A percentile compares a stretch with the other conserved stretches of the same genome.
phyloP scores from a whole-genome alignment of 2,329 filamentous ascomycete genomes.

The Pestalotiopsis sp. region DNA sequence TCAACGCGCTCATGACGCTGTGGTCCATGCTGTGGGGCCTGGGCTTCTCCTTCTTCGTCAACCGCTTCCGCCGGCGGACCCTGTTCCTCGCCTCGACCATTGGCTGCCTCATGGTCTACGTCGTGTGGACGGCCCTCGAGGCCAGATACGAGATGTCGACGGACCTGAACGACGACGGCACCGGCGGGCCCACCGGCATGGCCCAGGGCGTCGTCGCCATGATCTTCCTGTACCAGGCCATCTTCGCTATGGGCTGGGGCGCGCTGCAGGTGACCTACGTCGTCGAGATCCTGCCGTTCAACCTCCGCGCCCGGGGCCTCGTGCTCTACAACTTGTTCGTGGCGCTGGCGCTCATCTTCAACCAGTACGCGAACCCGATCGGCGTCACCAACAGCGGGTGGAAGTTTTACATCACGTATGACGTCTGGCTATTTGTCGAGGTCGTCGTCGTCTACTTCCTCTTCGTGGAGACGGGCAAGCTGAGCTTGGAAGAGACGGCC shows the following conservation, averaged over 20 bases:
- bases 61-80: conserved; percentile 23
- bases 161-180: conserved; percentile 20
- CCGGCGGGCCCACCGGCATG: conserved; percentile 19
- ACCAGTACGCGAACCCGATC: conserved; percentile 28
- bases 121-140: conserved; percentile 20
- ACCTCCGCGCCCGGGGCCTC: conserved; percentile 24
- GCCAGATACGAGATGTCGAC: conserved; percentile 33
- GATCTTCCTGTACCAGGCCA: conserved; percentile 37
- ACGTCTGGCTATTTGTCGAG: conserved; percentile 23
- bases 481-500: conserved; percentile 42
- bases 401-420: conserved; percentile 28
- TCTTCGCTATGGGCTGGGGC: conserved; percentile 35
- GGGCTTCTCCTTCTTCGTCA: conserved; percentile 41
- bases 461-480: conserved; percentile 44
- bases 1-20: conserved; percentile 46
- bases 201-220: conserved; percentile 31
- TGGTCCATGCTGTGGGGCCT: conserved; percentile 52
- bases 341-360: conserved; percentile 24
- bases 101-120: conserved; percentile 20
- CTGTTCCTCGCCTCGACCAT: conserved; percentile 27
- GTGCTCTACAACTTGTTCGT: conserved; percentile 32
- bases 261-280: conserved; percentile 34
- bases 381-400: conserved; percentile 23
- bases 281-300: conserved; percentile 37
- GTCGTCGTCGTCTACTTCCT: conserved; percentile 28